Base-by-base conservation (phyloP, 2,329 filamentous ascomycete species). In the Aspergillus brasiliensis region DNA sequence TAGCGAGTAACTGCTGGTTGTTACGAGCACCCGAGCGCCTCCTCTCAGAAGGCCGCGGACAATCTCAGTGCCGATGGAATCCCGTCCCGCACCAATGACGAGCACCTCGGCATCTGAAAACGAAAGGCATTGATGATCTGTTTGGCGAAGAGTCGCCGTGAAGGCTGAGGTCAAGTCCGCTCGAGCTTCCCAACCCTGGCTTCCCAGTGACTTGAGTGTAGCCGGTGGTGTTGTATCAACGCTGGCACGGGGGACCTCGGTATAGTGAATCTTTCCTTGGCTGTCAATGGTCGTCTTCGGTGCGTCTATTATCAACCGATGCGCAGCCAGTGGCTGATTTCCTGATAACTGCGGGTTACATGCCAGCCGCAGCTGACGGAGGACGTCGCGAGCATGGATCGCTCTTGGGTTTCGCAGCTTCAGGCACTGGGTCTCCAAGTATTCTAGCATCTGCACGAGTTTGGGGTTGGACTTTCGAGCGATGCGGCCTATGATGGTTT, bases 11-110 rank as follows among this genome's bases (percentile, higher is more conserved):
- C 57, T 52, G 17, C 57, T 59, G 13, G 57, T 59, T 1, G 57
- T 56, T 3, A 59, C 52, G 3, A 59, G 54, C 2, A 59, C 57
- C 21, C 19, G 48, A n/a, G 52, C 57, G 11, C 57, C 57, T n/a
- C 57, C 57, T 13, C 51, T n/a, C 2, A 59, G 38, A 3, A 59
- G 31, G 8, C 44, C 51, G 7, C 47, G 46, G 2, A 54, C 44
- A 15, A 59, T 27, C 8, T 56, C 44, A 1, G 28, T 23, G 6
- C 34, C 52, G 13, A 59, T 59, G 11, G 57, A 59, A 19, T 52
- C 52, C n/a, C 37, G 34, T 5, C 57, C 52, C 7, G 57, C 51
- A 2, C 57, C 57, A 17, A 52, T 59, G 37, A 59, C 10, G 11
- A 59, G 57, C 5, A 56, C 53, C 8, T 52, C 54, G n/a, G 28